Conservation (phyloP, 768 basidiomycete genomes). For the Jaapia argillacea region DNA sequence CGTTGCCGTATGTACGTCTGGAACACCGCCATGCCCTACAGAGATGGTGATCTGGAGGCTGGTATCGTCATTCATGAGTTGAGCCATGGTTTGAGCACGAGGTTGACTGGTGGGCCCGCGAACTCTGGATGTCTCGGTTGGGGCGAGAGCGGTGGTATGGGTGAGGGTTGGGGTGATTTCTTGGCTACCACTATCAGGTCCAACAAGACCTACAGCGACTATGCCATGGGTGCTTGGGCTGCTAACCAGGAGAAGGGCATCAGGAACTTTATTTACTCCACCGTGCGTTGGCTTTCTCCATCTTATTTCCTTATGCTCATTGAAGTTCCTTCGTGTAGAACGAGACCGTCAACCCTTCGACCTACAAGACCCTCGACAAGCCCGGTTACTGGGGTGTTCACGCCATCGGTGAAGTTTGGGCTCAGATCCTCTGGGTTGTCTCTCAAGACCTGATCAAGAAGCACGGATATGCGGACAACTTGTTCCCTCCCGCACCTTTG, state of each 20-base stretch:
- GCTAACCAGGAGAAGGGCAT: constrained; percentile 71
- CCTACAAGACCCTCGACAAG: constrained; percentile 91
- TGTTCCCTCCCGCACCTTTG: constrained; percentile 73
- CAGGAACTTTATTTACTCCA: constrained; percentile 81
- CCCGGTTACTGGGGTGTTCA: constrained; percentile 92
- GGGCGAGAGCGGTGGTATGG: constrained; percentile 97
- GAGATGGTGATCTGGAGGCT: constrained; percentile 93
- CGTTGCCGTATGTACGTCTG: constrained; percentile 96
- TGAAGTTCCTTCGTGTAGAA: constrained; percentile 26
- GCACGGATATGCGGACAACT: constrained; percentile 67
- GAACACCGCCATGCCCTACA: constrained; percentile 83
- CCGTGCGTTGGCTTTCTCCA: constrained; percentile 21
- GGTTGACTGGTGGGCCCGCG: constrained; percentile 87
- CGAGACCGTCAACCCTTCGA: constrained; percentile 72
- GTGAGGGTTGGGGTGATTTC: constrained; percentile 95
- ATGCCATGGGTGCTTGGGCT: constrained; percentile 93
- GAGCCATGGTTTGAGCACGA: constrained; percentile 85
- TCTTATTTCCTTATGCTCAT: not conserved
- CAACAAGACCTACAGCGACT: constrained; percentile 63
- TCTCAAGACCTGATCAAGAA: constrained; percentile 65
- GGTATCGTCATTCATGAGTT: constrained; percentile 94
- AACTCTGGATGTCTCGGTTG: constrained; percentile 93
- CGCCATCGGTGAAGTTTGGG: constrained; percentile 94
- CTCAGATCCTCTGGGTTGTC: constrained; percentile 79
- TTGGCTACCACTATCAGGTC: constrained; percentile 83